Percentiles rank a stretch among this genome's conserved stretches.
These are phyloP conservation scores for Hypoxylon intermedium DNA, from an alignment of 495 filamentous ascomycete species.

Conservation along the genomic window DNA sequence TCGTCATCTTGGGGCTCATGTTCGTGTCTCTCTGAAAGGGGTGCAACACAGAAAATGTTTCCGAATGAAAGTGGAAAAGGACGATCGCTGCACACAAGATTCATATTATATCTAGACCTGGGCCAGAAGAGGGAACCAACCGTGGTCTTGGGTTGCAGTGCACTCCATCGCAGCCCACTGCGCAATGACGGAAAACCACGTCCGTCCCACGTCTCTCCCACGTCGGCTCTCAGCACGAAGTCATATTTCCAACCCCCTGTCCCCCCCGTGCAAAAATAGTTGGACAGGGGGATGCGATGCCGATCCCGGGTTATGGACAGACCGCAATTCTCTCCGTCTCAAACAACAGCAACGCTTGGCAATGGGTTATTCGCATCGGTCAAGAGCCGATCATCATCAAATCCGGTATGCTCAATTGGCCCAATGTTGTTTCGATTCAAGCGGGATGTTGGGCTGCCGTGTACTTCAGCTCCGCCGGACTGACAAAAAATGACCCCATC, in stretches of 20 bases:
- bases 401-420: slow-evolving; percentile 25
- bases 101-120: slow-evolving; percentile 36
- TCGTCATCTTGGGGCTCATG: slow-evolving; percentile 32
- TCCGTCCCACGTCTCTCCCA: not conserved
- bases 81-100: slow-evolving; percentile 33
- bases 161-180: slow-evolving; percentile 4
- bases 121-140: slow-evolving; percentile 34
- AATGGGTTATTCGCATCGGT: slow-evolving; percentile 12
- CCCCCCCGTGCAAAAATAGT: slow-evolving; percentile 11
- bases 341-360: slow-evolving; percentile 32
- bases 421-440: slow-evolving; percentile 35
- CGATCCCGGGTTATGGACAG: slow-evolving; percentile 17
- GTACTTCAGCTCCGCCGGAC: slow-evolving; percentile 8
- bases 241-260: not conserved
- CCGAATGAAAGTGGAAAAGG: slow-evolving; percentile 31
- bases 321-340: slow-evolving; percentile 28
- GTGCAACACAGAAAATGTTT: slow-evolving; percentile 39
- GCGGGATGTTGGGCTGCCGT: slow-evolving; percentile 20
- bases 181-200: slow-evolving; percentile 17
- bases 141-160: slow-evolving; percentile 27
- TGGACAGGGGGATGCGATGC: slow-evolving; percentile 20
- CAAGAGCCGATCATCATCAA: slow-evolving; percentile 27
- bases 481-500: not conserved
- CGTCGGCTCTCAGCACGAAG: slow-evolving; percentile 16
- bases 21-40: slow-evolving; percentile 8